Evolutionary conservation across 805 yeast genomes (phyloP), one percentile per base, ranked within the genome.

Genomic region (Blastobotrys robertii): DNA sequence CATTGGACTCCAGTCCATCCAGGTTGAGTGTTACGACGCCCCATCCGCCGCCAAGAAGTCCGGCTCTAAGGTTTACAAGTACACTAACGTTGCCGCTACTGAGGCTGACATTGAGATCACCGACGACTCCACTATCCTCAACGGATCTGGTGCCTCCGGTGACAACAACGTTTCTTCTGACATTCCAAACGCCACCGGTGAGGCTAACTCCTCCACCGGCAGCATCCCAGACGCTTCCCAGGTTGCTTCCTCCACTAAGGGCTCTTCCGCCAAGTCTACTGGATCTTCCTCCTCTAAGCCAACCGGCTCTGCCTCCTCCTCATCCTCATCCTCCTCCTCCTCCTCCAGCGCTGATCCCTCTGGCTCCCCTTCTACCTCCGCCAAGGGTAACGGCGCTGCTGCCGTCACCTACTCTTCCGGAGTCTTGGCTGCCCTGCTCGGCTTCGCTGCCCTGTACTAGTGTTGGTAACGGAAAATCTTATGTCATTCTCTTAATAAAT

Each of bases 11-110:
- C 68, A 78, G 54, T 70, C 73, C 37, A 68, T 85, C 31, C 67
- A 71, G 11, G 72, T 87, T 39, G 70, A 75, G 41, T 77, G 94
- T 56, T 82, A 84, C 63, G 85, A 74, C 55, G 74, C 86, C 31
- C 95, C 96, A 25, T 53, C 67, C 9, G 73, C 66, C 30, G 70
- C 79, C 25, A 52, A 54, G 34, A 57, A 59, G 39, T 61, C 63
- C 30, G 81, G 80, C 38, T 59, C 72, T 39, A 60, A 56, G 37
- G 66, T 81, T 0, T 80, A 81, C 56, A 61, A 67, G 14, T 84
- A 69, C 67, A 76, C 76, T 36, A 68, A 59, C 55, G 69, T 67
- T 53, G 65, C 73, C n/a, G 64, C 55, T 9, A 37, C 49, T 30
- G 66, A 68, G 37, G 73, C 69, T 37, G 64, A 66, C 42, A 66